Evolutionary conservation across 495 filamentous ascomycete genomes (phyloP).

Genomic region (Penicillium ochrochloron): DNA sequence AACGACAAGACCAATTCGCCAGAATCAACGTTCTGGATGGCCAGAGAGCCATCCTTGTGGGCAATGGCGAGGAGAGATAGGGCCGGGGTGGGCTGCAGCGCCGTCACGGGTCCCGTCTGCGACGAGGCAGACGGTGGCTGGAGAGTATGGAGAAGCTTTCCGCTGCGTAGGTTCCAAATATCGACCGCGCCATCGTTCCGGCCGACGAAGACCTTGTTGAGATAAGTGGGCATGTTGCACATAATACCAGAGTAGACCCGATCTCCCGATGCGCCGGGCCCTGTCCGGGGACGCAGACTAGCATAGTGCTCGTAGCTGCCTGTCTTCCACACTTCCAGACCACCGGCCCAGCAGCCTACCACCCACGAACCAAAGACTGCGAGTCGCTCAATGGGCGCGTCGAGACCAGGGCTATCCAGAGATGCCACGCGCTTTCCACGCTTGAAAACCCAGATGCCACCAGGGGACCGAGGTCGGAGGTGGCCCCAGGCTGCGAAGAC

Average conservation of each 20-base stretch:
- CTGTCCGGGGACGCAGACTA: constrained; percentile 61
- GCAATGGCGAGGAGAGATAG: constrained; percentile 87
- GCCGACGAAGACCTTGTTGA: constrained; percentile 94
- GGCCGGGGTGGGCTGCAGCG: constrained; percentile 79
- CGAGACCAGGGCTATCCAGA: constrained; percentile 65
- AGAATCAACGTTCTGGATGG: constrained; percentile 77
- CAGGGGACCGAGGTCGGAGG: constrained; percentile 43
- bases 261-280: constrained; percentile 46
- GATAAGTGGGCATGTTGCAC: constrained; percentile 84
- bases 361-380: constrained; percentile 91
- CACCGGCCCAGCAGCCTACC: constrained; percentile 73
- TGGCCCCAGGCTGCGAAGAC: constrained; percentile 86
- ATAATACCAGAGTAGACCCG: constrained; percentile 72
- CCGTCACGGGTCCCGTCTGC: constrained; percentile 69
- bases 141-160: constrained; percentile 85
- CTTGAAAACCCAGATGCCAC: constrained; percentile 92
- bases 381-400: constrained; percentile 75
- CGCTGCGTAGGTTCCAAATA: constrained; percentile 95
- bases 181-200: constrained; percentile 87
- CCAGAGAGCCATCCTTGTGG: constrained; percentile 75
- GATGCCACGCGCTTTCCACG: constrained; percentile 85
- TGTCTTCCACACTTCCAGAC: constrained; percentile 88
- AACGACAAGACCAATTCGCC: constrained; percentile 72
- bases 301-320: constrained; percentile 88
- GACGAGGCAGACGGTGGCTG: constrained; percentile 66